Conservation (phyloP, 768 basidiomycete species). For the Podaxis sp. region DNA sequence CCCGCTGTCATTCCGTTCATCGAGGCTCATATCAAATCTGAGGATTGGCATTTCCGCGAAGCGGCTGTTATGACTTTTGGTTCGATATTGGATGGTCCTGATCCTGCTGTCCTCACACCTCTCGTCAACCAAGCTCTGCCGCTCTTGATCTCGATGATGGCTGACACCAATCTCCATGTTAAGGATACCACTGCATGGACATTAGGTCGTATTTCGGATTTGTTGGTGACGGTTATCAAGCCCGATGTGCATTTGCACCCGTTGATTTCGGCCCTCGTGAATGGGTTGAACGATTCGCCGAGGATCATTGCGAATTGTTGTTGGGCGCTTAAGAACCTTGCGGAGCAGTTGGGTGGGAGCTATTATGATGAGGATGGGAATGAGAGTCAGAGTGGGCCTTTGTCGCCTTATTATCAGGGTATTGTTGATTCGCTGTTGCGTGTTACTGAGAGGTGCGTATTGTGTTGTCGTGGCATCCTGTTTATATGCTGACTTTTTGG, state of each 20-base stretch:
- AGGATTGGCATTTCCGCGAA: slow-evolving; percentile 94
- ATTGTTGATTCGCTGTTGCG: slow-evolving; percentile 81
- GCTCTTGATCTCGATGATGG: slow-evolving; percentile 94
- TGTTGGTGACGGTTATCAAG: slow-evolving; percentile 82
- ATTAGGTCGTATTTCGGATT: slow-evolving; percentile 90
- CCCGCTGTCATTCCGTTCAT: slow-evolving; percentile 96
- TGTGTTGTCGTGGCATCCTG: not conserved
- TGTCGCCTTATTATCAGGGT: slow-evolving; percentile 88
- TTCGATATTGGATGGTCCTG: slow-evolving; percentile 95
- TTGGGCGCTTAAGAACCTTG: slow-evolving; percentile 95
- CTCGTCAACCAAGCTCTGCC: slow-evolving; percentile 94
- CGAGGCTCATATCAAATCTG: slow-evolving; percentile 88
- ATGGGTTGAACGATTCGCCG: slow-evolving; percentile 75
- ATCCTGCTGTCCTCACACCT: slow-evolving; percentile 81
- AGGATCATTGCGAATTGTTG: slow-evolving; percentile 92
- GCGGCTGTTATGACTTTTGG: slow-evolving; percentile 99
- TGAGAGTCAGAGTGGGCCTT: slow-evolving; percentile 51
- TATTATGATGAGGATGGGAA: slow-evolving; percentile 67
- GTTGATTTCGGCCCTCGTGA: slow-evolving; percentile 79
- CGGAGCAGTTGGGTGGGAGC: slow-evolving; percentile 77
- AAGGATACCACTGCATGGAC: slow-evolving; percentile 99
- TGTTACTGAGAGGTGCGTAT: slow-evolving; percentile 80
- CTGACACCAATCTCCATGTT: slow-evolving; percentile 78
- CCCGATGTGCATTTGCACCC: slow-evolving; percentile 85
- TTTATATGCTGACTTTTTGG: slow-evolving; percentile 15